These are phyloP conservation scores for Thalassiosira profunda DNA, from an alignment of 108 stramenopile species.

Conservation along the genomic window DNA sequence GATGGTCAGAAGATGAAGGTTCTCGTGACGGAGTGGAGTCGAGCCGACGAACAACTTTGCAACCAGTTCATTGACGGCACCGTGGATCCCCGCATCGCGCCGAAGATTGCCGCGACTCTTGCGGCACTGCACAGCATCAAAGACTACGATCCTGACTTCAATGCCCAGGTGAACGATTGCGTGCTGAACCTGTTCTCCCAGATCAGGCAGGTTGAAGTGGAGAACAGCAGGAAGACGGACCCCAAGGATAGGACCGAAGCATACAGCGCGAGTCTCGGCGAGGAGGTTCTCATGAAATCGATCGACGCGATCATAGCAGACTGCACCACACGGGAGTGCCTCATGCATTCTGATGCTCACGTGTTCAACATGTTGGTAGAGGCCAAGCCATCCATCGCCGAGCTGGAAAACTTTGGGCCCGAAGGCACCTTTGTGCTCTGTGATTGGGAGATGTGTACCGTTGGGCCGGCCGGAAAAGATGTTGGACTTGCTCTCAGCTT, in stretches of 20 bases:
- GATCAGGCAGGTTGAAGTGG: conserved; percentile 10
- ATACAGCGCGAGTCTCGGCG: background rate
- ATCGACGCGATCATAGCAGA: conserved; percentile 2
- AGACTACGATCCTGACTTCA: conserved; percentile 23
- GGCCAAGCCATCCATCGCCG: background rate
- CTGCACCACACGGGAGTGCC: background rate
- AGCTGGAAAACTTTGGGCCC: conserved; percentile 26
- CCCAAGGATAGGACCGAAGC: background rate
- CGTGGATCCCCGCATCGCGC: conserved; percentile 27
- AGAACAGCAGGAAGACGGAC: background rate
- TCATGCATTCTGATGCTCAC: conserved; percentile 33
- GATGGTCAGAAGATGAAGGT: conserved; percentile 39
- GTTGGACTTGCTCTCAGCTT: conserved; percentile 8
- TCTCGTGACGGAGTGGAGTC: conserved; percentile 37
- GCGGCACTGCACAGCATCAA: conserved; percentile 26
- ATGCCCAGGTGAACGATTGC: conserved; percentile 7
- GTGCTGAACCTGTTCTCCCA: background rate
- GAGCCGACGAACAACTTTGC: conserved; percentile 32
- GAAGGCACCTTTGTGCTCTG: conserved; percentile 27
- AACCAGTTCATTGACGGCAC: conserved; percentile 45
- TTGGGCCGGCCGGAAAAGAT: conserved; percentile 34
- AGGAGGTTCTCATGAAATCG: background rate
- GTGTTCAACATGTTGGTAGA: conserved; percentile 27
- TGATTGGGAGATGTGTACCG: conserved; percentile 46
- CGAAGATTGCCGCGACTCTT: conserved; percentile 22